Evolutionary conservation across 495 filamentous ascomycete species (phyloP), one percentile per base, ranked within the genome.

Genomic region (Aspergillus conjunctus): DNA sequence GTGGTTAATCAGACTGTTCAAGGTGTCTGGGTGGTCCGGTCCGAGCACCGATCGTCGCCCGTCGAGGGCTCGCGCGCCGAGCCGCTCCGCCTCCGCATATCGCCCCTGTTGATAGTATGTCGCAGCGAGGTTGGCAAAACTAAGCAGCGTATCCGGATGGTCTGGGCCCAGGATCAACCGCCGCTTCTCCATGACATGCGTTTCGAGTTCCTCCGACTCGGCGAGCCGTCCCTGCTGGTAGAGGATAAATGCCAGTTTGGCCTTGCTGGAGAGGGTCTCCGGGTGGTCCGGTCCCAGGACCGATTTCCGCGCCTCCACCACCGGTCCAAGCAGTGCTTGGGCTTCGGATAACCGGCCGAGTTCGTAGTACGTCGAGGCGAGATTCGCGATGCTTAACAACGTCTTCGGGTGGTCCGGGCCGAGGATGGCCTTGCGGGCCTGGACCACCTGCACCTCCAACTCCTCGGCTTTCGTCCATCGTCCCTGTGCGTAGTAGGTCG

Each of bases 391-490:
- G 15, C 34, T 39, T 7, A 39, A 7, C 3, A 8, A 15, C 33
- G 33, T 37, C 33, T 12, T 37, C 7, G 33, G 33, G 33, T 37
- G 33, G 2, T 61, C 50, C 12, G 17, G 32, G 15, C 58, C 58
- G 2, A 55, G 52, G 12, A 55, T 22, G 17, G 18, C 11, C 53
- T 56, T 45, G 53, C 53, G 20, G 20, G 6, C n/a, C 17, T 56
- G 7, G 17, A 44, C 8, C 37, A 54, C 58, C 53, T 68, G 58
- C 58, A 62, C 20, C 12, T 49, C n/a, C 7, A 73, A 54, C 46
- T 63, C 51, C 45, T 69, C 73, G 2, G 72, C 65, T 51, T 72
- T 67, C 30, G 68, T 58, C 65, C 53, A 75, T 32, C 66, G 68
- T 49, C 73, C 76, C 57, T 72, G 70, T 33, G 68, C 56, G 32